Base-by-base conservation (phyloP, 2,329 filamentous ascomycete species). In the Penicillium sp. region DNA sequence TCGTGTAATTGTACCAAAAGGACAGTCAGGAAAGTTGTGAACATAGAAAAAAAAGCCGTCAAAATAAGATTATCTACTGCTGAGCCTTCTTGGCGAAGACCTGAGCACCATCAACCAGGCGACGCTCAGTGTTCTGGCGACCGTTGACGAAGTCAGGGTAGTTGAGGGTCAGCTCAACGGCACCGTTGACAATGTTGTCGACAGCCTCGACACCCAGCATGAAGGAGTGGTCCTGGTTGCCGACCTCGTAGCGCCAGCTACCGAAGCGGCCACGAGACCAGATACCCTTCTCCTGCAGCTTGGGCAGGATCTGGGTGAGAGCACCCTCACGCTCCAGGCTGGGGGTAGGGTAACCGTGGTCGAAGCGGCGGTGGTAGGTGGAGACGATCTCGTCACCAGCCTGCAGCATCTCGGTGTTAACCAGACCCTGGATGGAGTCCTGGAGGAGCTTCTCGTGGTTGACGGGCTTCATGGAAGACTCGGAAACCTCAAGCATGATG, bases 401-500 rank as follows among this genome's bases (percentile, higher is more conserved):
- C 77, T 88, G 86, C 78, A 99, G 87, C 91, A 99, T 96, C 64
- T 96, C 89, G 16, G 94, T 99, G 85, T 97, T 97, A 83, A 99
- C 84, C 47, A 97, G 88, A 70, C 94, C 94, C 80, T 96, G 90
- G 74, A 99, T 97, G 70, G 86, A 94, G 71, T 99, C 92, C 75
- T 84, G 85, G 68, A 99, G 83, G 60, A 99, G 79, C 75, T 88
- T 96, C 67, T 87, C 86, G 67, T 89, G 81, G 76, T 97, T 87
- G 28, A 97, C 92, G 34, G 92, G 91, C 85, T 99, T 99, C 88
- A 96, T 86, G 70, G 85, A 86, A 28, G 93, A 97, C 79, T 99
- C 91, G 28, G 94, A 97, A 58, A 99, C 89, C 79, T 99, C 94
- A 67, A 99, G 81, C 94, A 99, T 99, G 82, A 99, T 95, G 61